phyloP scores from a whole-genome alignment of 805 yeast species.

The Teunomyces kruisii region DNA sequence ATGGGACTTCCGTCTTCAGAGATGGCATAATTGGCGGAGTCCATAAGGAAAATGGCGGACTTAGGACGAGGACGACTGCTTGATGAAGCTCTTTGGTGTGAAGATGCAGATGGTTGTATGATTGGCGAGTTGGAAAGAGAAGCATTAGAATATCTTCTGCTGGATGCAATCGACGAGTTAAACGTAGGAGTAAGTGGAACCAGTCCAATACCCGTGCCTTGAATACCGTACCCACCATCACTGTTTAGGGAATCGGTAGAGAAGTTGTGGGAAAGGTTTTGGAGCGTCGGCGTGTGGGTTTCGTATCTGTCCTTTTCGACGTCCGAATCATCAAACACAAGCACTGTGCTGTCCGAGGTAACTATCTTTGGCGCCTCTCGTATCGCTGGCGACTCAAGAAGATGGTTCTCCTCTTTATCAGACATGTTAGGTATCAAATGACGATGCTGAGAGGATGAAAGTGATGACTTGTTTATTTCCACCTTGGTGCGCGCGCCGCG shows the following conservation, averaged over 20 bases:
- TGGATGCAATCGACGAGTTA: constrained; percentile 3
- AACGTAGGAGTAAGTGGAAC: constrained; percentile 8
- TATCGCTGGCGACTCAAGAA: constrained; percentile 1
- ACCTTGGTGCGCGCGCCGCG: background rate
- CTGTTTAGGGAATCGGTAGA: constrained; percentile 29
- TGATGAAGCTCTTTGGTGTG: constrained; percentile 9
- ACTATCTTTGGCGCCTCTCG: background rate
- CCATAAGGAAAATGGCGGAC: constrained; percentile 35
- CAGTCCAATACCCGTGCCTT: constrained; percentile 10
- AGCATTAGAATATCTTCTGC: constrained; percentile 8
- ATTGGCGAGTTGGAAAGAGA: constrained; percentile 23
- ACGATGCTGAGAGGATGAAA: background rate
- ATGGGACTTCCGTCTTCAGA: constrained; percentile 26
- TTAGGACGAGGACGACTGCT: constrained; percentile 29
- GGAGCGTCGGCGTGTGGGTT: constrained; percentile 1
- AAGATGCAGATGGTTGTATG: constrained; percentile 14
- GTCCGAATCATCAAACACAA: background rate
- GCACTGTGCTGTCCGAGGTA: background rate
- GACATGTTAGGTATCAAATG: background rate
- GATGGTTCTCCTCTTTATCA: background rate
- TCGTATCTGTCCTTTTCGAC: background rate
- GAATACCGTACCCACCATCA: background rate
- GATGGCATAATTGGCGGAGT: constrained; percentile 24
- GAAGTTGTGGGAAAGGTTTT: constrained; percentile 29
- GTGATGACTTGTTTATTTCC: background rate